Evolutionary conservation across 305 asterid genomes (phyloP), one percentile per base, ranked within the genome.

Genomic region (Fraxinus velutina): DNA sequence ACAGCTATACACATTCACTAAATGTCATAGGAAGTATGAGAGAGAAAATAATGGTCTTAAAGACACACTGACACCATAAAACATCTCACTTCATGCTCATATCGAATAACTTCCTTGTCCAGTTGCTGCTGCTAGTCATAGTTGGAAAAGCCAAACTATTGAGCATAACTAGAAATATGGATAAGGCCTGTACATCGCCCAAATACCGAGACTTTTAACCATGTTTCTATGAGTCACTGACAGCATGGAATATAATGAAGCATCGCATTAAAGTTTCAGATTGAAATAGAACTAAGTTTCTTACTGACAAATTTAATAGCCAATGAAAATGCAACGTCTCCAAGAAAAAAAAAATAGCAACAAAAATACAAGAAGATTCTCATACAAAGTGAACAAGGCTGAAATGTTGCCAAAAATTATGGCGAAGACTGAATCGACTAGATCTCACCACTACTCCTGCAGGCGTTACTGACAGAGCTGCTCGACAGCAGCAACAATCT

Each of bases 401-500:
- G 75, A 70, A 81, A 83, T 71, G 71, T 68, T 50, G 42, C 30
- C 57, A 33, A 21, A 37, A 64, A 80, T 36, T 36, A 33, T 5
- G 71, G 76, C 39, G 32, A 66, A 82, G 50, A 76, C 37, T 64
- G 76, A 37, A 77, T 83, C 70, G n/a, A 83, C 82, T 78, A 76
- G 17, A 83, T 62, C 78, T 79, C 81, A 29, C 79, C 78, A 3
- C 77, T 66, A 22, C 75, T 13, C 24, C 21, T 22, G 39, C 19
- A 73, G 62, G 68, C 79, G 57, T 84, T 85, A 90, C 86, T 75
- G 85, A 79, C 93, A 92, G 15, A 92, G 83, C 87, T 91, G 91
- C 89, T 90, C 93, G 4, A 93, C 94, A 9, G 94, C 97, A 30
- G 92, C 62, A 9, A 91, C 92, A 71, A 92, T 92, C 86, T 93